Base-by-base conservation (phyloP, 192 early-diverging fungal species). In the Globomyces pollinis-pini region DNA sequence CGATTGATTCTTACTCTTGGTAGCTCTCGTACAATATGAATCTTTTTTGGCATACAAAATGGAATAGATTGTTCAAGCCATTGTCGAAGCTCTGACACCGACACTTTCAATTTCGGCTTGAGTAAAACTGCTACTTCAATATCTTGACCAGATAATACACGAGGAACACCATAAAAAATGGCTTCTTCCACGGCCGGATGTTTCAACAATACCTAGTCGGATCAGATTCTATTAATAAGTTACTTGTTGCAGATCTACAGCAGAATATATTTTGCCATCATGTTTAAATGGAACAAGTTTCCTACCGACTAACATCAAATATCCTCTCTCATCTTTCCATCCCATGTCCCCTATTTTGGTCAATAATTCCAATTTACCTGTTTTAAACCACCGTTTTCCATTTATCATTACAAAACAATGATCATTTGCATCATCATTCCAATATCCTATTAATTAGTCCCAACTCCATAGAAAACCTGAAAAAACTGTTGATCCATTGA, bases 91-190 rank as follows among this genome's bases (percentile, higher is more conserved):
- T 9, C 5, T 16, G 11, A 9, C 41, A 16, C 41, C 8, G 41
- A 12, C 18, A 16, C 41, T n/a, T n/a, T n/a, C n/a, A n/a, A n/a
- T 16, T 42, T 42, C 41, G 11, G 11, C 18, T 42, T 42, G 3
- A 16, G 18, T 16, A 50, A 55, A 23, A 89, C 77, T 0, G 84
- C 79, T 1, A 84, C 86, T 65, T 89, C 84, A 28, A 91, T 84
- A 57, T 89, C 90, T 66, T 90, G 88, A 33, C 88, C 88, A 55
- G 88, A 89, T 67, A 87, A 83, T n/a, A 82, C 69, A 68, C 85
- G 80, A 0, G 74, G 63, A 4, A 89, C 87, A n/a, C 69, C 84
- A 73, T 89, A 91, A 38, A 77, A 78, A 16, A 87, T 83, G 1
- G 86, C 90, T 59, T 91, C 88, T 18, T 74, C 73, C 7, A 90